Evolutionary conservation across 805 yeast genomes (phyloP).

Genomic region (Hanseniaspora clermontiae): DNA sequence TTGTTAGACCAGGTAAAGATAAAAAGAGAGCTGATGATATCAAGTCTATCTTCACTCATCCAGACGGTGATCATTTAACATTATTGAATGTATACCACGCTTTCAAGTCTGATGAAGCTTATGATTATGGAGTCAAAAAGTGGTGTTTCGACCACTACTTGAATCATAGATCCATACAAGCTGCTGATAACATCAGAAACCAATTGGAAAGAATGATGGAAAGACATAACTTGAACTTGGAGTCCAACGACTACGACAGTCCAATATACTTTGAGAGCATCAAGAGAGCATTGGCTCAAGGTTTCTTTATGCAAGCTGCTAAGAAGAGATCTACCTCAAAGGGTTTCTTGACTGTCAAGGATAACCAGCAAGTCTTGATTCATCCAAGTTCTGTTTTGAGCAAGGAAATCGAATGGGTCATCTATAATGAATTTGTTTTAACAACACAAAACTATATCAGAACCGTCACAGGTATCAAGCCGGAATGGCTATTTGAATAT

Average conservation of each 20-base stretch:
- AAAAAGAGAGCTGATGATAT: constrained; percentile 84
- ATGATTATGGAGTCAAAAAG: constrained; percentile 47
- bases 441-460: constrained; percentile 89
- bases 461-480: constrained; percentile 79
- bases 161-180: constrained; percentile 66
- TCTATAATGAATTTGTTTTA: constrained; percentile 88
- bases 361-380: constrained; percentile 85
- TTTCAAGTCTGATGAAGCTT: constrained; percentile 63
- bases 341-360: constrained; percentile 85
- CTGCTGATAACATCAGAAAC: constrained; percentile 75
- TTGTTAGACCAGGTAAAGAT: constrained; percentile 82
- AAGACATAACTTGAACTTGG: constrained; percentile 58
- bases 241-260: constrained; percentile 54
- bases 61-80: constrained; percentile 91
- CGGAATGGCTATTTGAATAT: constrained; percentile 81
- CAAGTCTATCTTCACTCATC: constrained; percentile 76
- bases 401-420: constrained; percentile 84
- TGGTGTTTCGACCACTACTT: constrained; percentile 92
- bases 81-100: constrained; percentile 78
- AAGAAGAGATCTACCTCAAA: constrained; percentile 71
- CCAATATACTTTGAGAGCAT: constrained; percentile 63
- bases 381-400: constrained; percentile 89
- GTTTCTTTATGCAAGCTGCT: constrained; percentile 97
- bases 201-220: constrained; percentile 80
- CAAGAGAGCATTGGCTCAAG: constrained; percentile 76